phyloP scores from a whole-genome alignment of 2,329 filamentous ascomycete genomes.

The Alternaria incomplexa region DNA sequence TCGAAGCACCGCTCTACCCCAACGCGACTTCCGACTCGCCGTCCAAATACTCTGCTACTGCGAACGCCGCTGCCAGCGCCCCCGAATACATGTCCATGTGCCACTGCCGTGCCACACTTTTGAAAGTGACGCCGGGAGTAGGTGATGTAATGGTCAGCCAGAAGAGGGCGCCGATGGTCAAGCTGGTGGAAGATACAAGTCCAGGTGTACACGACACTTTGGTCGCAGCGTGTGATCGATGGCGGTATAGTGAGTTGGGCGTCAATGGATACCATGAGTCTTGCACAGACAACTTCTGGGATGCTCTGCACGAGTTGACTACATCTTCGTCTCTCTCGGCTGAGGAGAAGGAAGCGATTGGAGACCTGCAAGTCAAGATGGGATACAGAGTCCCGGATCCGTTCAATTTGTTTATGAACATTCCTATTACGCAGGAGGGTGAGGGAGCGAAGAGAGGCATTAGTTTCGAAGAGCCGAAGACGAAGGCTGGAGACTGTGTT shows the following conservation, averaged over 20 bases:
- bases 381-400: slow-evolving; percentile 41
- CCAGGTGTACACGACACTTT: slow-evolving; percentile 45
- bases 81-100: slow-evolving; percentile 47
- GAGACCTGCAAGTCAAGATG: slow-evolving; percentile 27
- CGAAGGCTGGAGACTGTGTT: slow-evolving; percentile 53
- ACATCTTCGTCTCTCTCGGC: background rate
- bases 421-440: slow-evolving; percentile 51
- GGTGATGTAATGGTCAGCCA: slow-evolving; percentile 42
- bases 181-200: slow-evolving; percentile 42
- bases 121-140: slow-evolving; percentile 37
- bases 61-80: slow-evolving; percentile 35
- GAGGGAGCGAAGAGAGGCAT: slow-evolving; percentile 40
- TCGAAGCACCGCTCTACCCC: slow-evolving; percentile 38
- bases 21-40: slow-evolving; percentile 31
- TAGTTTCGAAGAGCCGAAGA: slow-evolving; percentile 50
- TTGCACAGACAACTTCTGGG: slow-evolving; percentile 48
- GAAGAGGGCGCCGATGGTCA: slow-evolving; percentile 42
- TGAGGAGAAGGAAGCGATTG: slow-evolving; percentile 27
- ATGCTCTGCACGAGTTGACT: slow-evolving; percentile 32
- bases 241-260: slow-evolving; percentile 43
- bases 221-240: slow-evolving; percentile 46
- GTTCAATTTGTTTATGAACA: slow-evolving; percentile 54
- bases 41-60: slow-evolving; percentile 25
- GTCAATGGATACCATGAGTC: slow-evolving; percentile 41
- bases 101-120: slow-evolving; percentile 39